Base-by-base conservation (phyloP, 164 flowering plant genomes). In the Kalanchoe fedtschenkoi region DNA sequence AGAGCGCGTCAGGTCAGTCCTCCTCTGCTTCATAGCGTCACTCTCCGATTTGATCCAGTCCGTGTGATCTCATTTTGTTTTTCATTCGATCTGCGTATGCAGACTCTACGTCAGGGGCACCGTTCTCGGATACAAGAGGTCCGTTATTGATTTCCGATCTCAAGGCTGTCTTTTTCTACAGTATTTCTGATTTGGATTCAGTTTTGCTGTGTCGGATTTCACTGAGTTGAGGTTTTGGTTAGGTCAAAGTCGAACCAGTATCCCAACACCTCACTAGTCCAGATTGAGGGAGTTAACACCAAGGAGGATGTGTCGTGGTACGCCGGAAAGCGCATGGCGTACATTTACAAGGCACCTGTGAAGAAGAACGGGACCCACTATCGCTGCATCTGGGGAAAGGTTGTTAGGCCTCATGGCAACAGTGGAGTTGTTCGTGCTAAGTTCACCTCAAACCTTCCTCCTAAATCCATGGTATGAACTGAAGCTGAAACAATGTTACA, bases 211-310 rank as follows among this genome's bases (percentile, higher is more conserved):
- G 35, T n/a, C n/a, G 34, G 22, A 22, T 56, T 28, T 11, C 10
- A 32, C 1, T 51, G 5, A 11, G 32, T 8, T 26, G 5, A 5
- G 14, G 9, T 26, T 29, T 11, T 60, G 34, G 0, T 60, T 56
- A 80, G 87, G 75, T 83, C 87, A 33, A 83, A 83, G 70, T 77
- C 83, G 38, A 83, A 83, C 72, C 87, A 83, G 75, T 83, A 83
- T 63, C 87, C 87, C 8, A 83, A 69, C 74, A 83, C 83, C 0
- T 83, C 87, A 0, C 54, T 83, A 64, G 46, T 83, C 10, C 87
- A 83, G 76, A 81, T 83, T 33, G 85, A 83, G 65, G 87, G 87
- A 32, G 83, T 83, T 37, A 83, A 80, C 69, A 76, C 87, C 30
- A 72, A 77, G 65, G 83, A 83, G 54, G 87, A 81, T 57, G 87